Evolutionary conservation across 805 yeast species (phyloP).

Genomic region (Starmerella apicola): DNA sequence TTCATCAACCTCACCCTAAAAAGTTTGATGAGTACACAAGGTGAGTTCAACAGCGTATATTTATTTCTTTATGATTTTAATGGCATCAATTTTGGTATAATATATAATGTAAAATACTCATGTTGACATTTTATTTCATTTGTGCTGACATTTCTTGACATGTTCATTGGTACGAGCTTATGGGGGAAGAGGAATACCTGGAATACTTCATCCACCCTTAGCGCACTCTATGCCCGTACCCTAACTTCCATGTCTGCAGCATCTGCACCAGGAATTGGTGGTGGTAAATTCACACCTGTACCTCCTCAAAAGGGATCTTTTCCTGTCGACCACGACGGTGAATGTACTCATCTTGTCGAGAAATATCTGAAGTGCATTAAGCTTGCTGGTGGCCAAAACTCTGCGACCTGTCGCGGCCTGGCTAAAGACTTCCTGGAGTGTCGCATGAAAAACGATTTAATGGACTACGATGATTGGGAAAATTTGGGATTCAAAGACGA

Average conservation of each 20-base stretch:
- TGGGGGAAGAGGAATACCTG: no score
- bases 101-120: no score
- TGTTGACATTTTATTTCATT: no score
- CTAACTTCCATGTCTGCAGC: conserved; percentile 25
- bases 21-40: background rate
- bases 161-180: no score
- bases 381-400: conserved; percentile 65
- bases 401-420: conserved; percentile 76
- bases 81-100: background rate
- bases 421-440: conserved; percentile 77
- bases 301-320: conserved; percentile 97
- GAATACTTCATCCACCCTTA: no score
- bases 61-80: background rate
- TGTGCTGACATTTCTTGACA: no score
- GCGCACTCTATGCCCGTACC: no score
- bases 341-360: conserved; percentile 65
- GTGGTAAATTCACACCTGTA: conserved; percentile 40
- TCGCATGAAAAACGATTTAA: conserved; percentile 68
- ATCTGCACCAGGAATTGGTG: conserved; percentile 24
- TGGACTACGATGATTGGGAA: conserved; percentile 48
- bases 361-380: conserved; percentile 69
- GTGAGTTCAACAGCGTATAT: background rate
- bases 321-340: conserved; percentile 81
- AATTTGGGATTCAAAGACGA: conserved; percentile 36
- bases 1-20: background rate